A percentile compares a stretch with the other conserved stretches of the same genome.
Evolutionary conservation across 2,329 filamentous ascomycete species (phyloP).

Genomic region (Penicillium polonicum): DNA sequence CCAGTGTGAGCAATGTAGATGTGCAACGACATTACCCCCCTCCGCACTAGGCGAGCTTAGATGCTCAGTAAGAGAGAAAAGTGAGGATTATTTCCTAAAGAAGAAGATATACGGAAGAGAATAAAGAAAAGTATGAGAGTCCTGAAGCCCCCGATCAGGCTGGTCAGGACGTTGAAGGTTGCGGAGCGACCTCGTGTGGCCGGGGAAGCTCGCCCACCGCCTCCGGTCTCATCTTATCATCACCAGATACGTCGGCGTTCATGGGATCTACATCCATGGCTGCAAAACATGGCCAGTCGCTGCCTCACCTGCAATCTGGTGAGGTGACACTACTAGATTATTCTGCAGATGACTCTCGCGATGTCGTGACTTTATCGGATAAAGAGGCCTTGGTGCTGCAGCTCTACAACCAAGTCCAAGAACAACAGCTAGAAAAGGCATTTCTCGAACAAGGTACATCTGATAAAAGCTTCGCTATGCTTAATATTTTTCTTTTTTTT

Average conservation of each 20-base stretch:
- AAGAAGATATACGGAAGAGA: conserved; percentile 15
- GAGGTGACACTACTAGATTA: conserved; percentile 42
- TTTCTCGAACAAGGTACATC: conserved; percentile 54
- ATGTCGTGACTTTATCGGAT: conserved; percentile 60
- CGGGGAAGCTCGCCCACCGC: conserved; percentile 22
- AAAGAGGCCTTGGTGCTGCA: conserved; percentile 66
- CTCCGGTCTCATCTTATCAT: conserved; percentile 22
- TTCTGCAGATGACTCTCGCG: conserved; percentile 44
- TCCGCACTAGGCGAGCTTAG: conserved; percentile 31
- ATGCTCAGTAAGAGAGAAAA: conserved; percentile 25
- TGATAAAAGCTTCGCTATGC: conserved; percentile 1
- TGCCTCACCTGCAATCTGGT: conserved; percentile 34
- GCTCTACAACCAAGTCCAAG: conserved; percentile 69
- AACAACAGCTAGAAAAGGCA: conserved; percentile 69
- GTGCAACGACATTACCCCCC: conserved; percentile 74
- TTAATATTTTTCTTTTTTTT: neutral
- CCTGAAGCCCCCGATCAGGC: conserved; percentile 19
- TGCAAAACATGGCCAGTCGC: conserved; percentile 28
- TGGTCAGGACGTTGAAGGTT: conserved; percentile 4
- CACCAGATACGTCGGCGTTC: conserved; percentile 32
- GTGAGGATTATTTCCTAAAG: conserved; percentile 15
- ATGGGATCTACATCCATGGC: conserved; percentile 38
- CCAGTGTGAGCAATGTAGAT: conserved; percentile 92
- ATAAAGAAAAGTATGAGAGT: neutral
- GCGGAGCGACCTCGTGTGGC: conserved; percentile 3